Conservation (phyloP, 1,284 basidiomycete species). For the Leccinum pachyderme region DNA sequence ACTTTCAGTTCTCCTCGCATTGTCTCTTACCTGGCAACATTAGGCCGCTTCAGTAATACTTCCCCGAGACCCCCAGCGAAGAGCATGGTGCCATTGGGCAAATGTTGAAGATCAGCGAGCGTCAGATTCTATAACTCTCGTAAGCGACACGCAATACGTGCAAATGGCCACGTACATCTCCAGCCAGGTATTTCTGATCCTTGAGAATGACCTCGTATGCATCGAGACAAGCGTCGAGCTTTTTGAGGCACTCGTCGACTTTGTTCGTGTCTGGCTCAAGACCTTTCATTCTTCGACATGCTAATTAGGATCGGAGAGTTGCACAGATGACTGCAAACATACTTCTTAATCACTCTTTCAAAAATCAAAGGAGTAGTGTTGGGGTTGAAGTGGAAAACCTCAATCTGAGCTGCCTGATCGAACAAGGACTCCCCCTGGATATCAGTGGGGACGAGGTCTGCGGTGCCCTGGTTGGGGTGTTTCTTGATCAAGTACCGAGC, state of each 20-base stretch:
- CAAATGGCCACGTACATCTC: constrained; percentile 36
- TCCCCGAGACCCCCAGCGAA: background rate
- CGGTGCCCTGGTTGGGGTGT: constrained; percentile 38
- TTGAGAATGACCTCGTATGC: constrained; percentile 48
- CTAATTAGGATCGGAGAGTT: too few relatives aligned
- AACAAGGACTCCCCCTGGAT: too few relatives aligned
- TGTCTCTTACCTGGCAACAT: constrained; percentile 25
- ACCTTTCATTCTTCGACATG: too few relatives aligned
- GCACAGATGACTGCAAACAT: too few relatives aligned
- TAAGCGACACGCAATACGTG: constrained; percentile 9
- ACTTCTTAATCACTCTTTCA: too few relatives aligned
- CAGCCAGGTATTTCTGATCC: constrained; percentile 49
- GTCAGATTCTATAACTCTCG: constrained; percentile 37
- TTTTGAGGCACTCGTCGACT: constrained; percentile 24
- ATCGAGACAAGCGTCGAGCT: constrained; percentile 37
- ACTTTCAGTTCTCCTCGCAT: constrained; percentile 3
- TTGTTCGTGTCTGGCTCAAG: constrained; percentile 24
- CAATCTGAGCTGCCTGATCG: too few relatives aligned
- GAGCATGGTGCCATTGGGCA: constrained; percentile 42
- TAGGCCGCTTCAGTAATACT: constrained; percentile 18
- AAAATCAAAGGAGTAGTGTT: too few relatives aligned
- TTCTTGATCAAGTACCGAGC: constrained; percentile 47
- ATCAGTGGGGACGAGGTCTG: too few relatives aligned
- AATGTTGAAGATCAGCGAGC: constrained; percentile 51
- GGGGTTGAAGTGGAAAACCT: too few relatives aligned